phyloP scores from a whole-genome alignment of 2,329 filamentous ascomycete genomes.

The Alternaria hordeiaustralica region DNA sequence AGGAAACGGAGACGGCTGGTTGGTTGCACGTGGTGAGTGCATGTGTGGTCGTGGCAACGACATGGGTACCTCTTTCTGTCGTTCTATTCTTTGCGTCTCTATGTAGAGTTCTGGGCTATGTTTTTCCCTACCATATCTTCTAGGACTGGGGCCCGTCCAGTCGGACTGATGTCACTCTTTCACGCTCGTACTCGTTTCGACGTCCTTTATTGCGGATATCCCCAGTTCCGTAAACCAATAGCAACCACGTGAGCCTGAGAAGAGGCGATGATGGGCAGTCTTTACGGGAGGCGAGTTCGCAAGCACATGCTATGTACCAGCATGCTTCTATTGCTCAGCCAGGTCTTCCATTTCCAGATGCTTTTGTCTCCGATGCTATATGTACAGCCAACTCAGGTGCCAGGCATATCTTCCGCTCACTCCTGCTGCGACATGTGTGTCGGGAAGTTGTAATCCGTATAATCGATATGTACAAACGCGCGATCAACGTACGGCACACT shows the following conservation, averaged over 20 bases:
- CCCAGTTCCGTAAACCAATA: no score
- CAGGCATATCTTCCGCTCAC: constrained; percentile 12
- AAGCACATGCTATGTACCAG: no score
- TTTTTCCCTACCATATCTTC: neutral
- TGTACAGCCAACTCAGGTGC: neutral
- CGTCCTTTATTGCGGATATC: no score
- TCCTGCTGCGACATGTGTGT: constrained; percentile 59
- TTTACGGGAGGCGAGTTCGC: no score
- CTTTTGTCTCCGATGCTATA: neutral
- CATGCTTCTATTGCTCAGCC: no score
- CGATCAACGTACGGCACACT: constrained; percentile 76
- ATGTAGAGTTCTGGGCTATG: neutral
- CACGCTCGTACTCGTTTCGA: no score
- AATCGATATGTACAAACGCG: constrained; percentile 61
- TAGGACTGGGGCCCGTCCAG: no score
- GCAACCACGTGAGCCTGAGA: no score
- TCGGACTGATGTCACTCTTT: no score
- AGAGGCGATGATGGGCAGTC: no score
- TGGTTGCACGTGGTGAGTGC: neutral
- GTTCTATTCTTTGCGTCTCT: neutral
- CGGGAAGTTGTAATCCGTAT: constrained; percentile 58
- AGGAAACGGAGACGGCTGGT: neutral
- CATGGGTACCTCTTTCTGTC: neutral
- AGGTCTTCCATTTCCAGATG: neutral
- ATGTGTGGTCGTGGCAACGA: neutral